These are phyloP conservation scores for Phytophthora aleatoria DNA, from an alignment of 352 stramenopile species.

Conservation along the genomic window DNA sequence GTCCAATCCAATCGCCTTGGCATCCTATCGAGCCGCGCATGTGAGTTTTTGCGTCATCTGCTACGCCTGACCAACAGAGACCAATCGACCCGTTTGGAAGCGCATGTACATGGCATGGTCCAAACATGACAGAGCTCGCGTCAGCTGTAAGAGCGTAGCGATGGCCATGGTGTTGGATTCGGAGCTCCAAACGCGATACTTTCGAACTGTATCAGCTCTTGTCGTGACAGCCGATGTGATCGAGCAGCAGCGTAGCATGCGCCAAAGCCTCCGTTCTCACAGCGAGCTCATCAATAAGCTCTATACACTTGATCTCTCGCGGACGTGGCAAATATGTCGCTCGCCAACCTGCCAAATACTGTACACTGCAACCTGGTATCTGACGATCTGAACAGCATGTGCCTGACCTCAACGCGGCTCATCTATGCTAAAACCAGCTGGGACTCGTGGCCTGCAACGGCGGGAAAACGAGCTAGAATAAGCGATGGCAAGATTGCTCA, in stretches of 20 bases:
- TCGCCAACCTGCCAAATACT: neutral
- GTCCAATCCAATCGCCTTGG: conserved; percentile 15
- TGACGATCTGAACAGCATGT: conserved; percentile 2
- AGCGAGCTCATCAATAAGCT: neutral
- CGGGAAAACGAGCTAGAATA: conserved; percentile 27
- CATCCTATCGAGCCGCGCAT: conserved; percentile 9
- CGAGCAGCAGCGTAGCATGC: neutral
- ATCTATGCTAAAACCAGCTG: conserved; percentile 18
- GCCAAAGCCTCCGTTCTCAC: neutral
- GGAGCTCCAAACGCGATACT: neutral
- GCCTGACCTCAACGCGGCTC: conserved; percentile 28
- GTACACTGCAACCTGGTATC: neutral
- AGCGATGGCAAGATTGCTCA: conserved; percentile 13
- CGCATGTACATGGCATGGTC: conserved; percentile 15
- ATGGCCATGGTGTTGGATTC: neutral
- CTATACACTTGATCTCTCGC: neutral
- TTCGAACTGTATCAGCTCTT: neutral
- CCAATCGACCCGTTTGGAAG: conserved; percentile 30
- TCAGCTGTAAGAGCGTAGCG: neutral
- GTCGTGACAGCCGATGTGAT: neutral
- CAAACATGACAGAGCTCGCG: conserved; percentile 5
- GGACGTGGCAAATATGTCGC: neutral
- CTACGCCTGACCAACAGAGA: conserved; percentile 22
- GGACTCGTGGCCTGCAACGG: conserved; percentile 13
- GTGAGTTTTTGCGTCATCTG: neutral